Percentiles rank a stretch among this genome's conserved stretches.
Evolutionary conservation across 1,284 basidiomycete species (phyloP).

Genomic region (Puccinia horiana): DNA sequence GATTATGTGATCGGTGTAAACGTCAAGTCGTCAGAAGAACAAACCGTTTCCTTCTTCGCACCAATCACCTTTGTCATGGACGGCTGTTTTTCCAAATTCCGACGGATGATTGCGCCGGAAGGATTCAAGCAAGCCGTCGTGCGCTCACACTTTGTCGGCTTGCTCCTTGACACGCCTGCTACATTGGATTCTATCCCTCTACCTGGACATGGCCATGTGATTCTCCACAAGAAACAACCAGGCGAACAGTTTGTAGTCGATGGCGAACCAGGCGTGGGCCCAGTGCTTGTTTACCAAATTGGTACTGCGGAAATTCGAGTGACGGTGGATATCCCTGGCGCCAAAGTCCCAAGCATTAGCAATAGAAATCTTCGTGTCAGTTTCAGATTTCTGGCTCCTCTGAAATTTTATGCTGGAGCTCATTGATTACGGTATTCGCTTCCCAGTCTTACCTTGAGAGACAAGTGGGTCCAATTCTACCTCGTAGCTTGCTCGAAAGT

Average conservation of each 20-base stretch:
- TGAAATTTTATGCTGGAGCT: neutral
- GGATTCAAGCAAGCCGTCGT: constrained; percentile 63
- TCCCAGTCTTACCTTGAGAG: constrained; percentile 69
- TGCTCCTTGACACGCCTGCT: constrained; percentile 65
- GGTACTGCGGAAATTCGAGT: constrained; percentile 76
- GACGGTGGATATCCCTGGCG: constrained; percentile 81
- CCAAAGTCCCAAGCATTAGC: constrained; percentile 73
- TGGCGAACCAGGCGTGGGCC: constrained; percentile 62
- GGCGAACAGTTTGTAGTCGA: neutral
- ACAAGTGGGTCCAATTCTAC: constrained; percentile 77
- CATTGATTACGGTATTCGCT: neutral
- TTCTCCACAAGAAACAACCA: constrained; percentile 1
- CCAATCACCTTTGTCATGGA: constrained; percentile 86
- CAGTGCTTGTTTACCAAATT: constrained; percentile 87
- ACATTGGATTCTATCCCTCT: constrained; percentile 72
- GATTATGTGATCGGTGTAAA: constrained; percentile 68
- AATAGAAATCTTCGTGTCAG: constrained; percentile 61
- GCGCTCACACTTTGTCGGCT: constrained; percentile 78
- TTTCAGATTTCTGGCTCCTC: constrained; percentile 51
- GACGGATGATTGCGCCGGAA: constrained; percentile 54
- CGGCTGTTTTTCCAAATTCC: constrained; percentile 84
- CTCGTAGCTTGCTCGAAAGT: constrained; percentile 68
- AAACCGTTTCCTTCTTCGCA: constrained; percentile 62
- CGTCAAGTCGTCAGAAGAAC: constrained; percentile 61
- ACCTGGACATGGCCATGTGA: constrained; percentile 81